A percentile compares a stretch with the other conserved stretches of the same genome.
phyloP scores from a whole-genome alignment of 306 rosid species.

The Dryas drummondii region DNA sequence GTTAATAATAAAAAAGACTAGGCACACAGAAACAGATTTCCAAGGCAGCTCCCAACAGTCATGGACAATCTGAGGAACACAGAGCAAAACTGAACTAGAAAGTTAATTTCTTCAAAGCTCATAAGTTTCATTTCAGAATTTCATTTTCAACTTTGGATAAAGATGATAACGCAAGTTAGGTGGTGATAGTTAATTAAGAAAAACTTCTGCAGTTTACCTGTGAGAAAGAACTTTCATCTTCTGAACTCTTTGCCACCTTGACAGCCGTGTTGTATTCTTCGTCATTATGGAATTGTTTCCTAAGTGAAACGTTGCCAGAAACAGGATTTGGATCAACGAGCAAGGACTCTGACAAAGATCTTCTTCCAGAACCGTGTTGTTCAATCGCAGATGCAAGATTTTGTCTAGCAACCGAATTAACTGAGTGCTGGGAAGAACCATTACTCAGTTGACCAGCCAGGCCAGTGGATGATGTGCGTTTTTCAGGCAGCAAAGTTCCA shows the following conservation, averaged over 20 bases:
- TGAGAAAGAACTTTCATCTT: constrained; percentile 54
- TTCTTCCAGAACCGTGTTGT: constrained; percentile 85
- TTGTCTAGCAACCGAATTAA: constrained; percentile 65
- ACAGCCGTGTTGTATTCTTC: constrained; percentile 55
- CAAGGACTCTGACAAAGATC: constrained; percentile 73
- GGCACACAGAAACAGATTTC: not conserved
- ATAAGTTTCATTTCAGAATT: not conserved
- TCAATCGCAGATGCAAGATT: constrained; percentile 76
- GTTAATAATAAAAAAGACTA: not conserved
- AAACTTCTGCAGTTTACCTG: constrained; percentile 44
- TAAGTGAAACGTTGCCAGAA: constrained; percentile 59
- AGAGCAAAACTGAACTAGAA: not conserved
- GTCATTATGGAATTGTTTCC: constrained; percentile 67
- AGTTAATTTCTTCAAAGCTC: not conserved
- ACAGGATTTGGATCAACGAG: constrained; percentile 49
- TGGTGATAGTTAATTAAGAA: constrained; percentile 9
- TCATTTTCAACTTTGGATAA: not conserved
- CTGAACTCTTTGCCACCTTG: constrained; percentile 57
- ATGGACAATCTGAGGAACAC: not conserved
- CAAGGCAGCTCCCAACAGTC: not conserved
- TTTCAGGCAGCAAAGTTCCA: constrained; percentile 47
- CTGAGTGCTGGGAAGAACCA: constrained; percentile 56
- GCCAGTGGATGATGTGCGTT: constrained; percentile 50
- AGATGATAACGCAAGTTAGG: not conserved
- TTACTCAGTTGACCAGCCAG: constrained; percentile 55